Conservation (phyloP, 805 yeast genomes). For the Cyberlindnera maritima region DNA sequence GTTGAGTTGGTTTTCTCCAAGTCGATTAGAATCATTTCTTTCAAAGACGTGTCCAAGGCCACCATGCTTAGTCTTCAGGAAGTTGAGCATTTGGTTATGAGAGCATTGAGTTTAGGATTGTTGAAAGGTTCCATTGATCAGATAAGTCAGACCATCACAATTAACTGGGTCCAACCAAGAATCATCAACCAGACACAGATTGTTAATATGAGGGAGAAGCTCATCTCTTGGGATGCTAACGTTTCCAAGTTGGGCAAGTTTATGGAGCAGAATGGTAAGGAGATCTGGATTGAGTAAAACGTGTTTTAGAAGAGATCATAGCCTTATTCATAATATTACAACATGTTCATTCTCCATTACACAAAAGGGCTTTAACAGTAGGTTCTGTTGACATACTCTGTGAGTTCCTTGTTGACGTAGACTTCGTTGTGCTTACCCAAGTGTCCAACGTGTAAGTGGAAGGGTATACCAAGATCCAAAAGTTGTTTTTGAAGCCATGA, state of each 20-base stretch:
- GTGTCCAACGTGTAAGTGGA: slow-evolving; percentile 30
- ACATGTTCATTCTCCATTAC: no score
- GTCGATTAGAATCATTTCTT: slow-evolving; percentile 68
- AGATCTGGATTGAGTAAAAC: slow-evolving; percentile 51
- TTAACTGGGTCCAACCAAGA: slow-evolving; percentile 96
- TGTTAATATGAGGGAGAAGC: slow-evolving; percentile 65
- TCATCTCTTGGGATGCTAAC: slow-evolving; percentile 73
- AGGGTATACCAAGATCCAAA: slow-evolving; percentile 14
- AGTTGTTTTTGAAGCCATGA: slow-evolving; percentile 37
- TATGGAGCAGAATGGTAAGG: slow-evolving; percentile 59
- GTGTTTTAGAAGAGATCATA: not conserved
- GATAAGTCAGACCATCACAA: slow-evolving; percentile 70
- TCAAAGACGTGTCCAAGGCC: slow-evolving; percentile 69
- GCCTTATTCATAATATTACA: no score
- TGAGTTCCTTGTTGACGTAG: slow-evolving; percentile 41
- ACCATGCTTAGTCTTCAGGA: slow-evolving; percentile 58
- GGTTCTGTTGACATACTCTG: slow-evolving; percentile 27
- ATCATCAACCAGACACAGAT: slow-evolving; percentile 83
- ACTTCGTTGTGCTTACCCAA: slow-evolving; percentile 70
- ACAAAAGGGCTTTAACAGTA: no score
- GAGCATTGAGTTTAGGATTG: slow-evolving; percentile 80
- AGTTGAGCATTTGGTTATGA: slow-evolving; percentile 89
- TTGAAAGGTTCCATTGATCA: slow-evolving; percentile 91
- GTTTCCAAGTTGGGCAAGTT: slow-evolving; percentile 64
- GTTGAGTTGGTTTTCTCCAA: slow-evolving; percentile 85